Conservation (phyloP, 2,329 filamentous ascomycete genomes). For the Thielaviopsis ethacetica region DNA sequence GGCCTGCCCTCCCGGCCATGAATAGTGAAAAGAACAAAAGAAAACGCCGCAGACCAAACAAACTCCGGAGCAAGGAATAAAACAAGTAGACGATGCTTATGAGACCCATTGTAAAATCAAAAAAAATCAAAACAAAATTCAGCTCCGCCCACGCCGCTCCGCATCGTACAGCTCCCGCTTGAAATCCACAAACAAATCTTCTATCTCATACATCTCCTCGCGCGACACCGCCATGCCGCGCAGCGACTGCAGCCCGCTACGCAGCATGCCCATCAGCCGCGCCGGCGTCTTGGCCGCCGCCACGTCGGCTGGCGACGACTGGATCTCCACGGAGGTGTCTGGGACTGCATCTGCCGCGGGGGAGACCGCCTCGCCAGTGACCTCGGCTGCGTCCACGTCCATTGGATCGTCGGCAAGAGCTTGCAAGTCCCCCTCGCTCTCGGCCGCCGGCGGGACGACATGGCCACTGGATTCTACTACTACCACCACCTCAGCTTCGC, state of each 20-base stretch:
- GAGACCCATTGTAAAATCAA: too few species aligned
- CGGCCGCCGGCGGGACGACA: neutral
- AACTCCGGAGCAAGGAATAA: too few species aligned
- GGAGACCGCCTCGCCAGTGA: neutral
- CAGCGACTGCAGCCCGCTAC: constrained; percentile 36
- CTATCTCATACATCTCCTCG: constrained; percentile 52
- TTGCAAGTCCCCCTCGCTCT: neutral
- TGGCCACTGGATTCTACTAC: too few species aligned
- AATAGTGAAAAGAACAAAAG: too few species aligned
- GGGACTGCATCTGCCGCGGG: neutral
- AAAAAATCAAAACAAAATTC: constrained; percentile 2
- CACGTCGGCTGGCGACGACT: neutral
- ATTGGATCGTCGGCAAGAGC: neutral
- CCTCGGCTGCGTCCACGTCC: neutral
- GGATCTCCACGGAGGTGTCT: too few species aligned
- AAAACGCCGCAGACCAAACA: too few species aligned
- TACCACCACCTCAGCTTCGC: neutral
- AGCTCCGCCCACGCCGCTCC: constrained; percentile 35
- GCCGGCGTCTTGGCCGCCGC: neutral
- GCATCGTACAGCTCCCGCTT: constrained; percentile 59
- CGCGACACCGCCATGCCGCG: constrained; percentile 42
- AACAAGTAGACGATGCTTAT: too few species aligned
- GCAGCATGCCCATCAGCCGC: constrained; percentile 20
- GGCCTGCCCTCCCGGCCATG: too few species aligned
- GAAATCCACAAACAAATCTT: constrained; percentile 67